Conservation (phyloP, 2,329 filamentous ascomycete species). For the Scedosporium minutisporum region DNA sequence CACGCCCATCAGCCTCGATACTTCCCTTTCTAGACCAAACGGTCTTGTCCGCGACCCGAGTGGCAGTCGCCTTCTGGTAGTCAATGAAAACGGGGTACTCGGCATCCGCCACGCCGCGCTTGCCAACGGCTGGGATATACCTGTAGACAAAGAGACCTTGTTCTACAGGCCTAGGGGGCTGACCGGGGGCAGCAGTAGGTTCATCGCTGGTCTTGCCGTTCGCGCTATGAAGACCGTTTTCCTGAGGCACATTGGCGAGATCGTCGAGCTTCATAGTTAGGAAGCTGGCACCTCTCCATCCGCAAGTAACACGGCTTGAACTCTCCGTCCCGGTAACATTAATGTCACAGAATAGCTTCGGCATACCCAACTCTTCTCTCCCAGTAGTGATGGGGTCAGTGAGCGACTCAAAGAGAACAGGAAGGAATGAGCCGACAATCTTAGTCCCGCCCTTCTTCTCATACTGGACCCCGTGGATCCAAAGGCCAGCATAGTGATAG, state of each 20-base stretch:
- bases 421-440: slow-evolving; percentile 42
- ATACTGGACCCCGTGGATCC: slow-evolving; percentile 53
- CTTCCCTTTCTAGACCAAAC: slow-evolving; percentile 22
- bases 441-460: slow-evolving; percentile 35
- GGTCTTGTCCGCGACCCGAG: slow-evolving; percentile 13
- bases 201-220: not conserved
- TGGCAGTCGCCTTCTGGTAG: slow-evolving; percentile 19
- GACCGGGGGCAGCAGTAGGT: not conserved
- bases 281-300: slow-evolving; percentile 32
- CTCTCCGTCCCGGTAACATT: slow-evolving; percentile 24
- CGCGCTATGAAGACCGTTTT: not conserved
- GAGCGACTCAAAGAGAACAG: slow-evolving; percentile 47
- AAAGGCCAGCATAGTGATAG: slow-evolving; percentile 49
- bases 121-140: slow-evolving; percentile 47
- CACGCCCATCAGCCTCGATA: slow-evolving; percentile 36
- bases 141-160: slow-evolving; percentile 44
- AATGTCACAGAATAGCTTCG: slow-evolving; percentile 45
- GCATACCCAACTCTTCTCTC: slow-evolving; percentile 52
- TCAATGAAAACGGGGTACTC: slow-evolving; percentile 38
- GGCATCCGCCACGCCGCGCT: slow-evolving; percentile 39
- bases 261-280: slow-evolving; percentile 23
- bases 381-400: slow-evolving; percentile 52
- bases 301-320: slow-evolving; percentile 25
- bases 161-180: slow-evolving; percentile 17
- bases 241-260: not conserved